Evolutionary conservation across 192 early-diverging fungal genomes (phyloP), one percentile per base, ranked within the genome.

Genomic region (Entomortierella parvispora): DNA sequence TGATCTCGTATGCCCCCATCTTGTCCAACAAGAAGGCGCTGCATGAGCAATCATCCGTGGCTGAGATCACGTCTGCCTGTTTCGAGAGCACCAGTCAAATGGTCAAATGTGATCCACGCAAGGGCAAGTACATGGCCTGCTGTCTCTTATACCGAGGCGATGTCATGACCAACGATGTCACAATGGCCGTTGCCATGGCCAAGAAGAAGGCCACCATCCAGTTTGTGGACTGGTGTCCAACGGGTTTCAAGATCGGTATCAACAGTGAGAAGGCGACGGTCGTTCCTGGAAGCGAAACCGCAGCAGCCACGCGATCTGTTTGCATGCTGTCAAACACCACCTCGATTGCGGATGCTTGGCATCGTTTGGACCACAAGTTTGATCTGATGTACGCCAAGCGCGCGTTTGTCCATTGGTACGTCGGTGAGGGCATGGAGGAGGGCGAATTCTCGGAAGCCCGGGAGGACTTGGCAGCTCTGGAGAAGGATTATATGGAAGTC

Each of bases 361-460:
- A 93, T 82, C 96, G 96, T 85, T 87, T 98, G 74, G 94, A 98
- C 84, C 96, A 97, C 90, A 99, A 99, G 92, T 99, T 98, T 77
- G 97, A 99, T 83, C 91, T 98, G 62, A 97, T 98, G 96, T 99
- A 96, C 85, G 95, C 98, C 84, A 99, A 98, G 91, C 96, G 98
- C 85, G 96, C 98, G 70, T 99, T 99, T 80, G 98, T 99, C 53
- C 98, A 99, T 89, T 98, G 96, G 98, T 99, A 97, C 81, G 98
- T 99, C 63, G 98, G 97, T 84, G 98, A 98, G 86, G 96, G 98
- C 87, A 99, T 99, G 98, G 97, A 99, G 87, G 98, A 99, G 87
- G 97, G 98, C 81, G 98, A 99, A 86, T 99, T 99, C 93, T 97
- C 95, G 64, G 98, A 99, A 88, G 98, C 97, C 60, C 97, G 97